Evolutionary conservation across 225 moss, liverwort and hornwort genomes (phyloP).

Genomic region (Rhytidiadelphus loreus): DNA sequence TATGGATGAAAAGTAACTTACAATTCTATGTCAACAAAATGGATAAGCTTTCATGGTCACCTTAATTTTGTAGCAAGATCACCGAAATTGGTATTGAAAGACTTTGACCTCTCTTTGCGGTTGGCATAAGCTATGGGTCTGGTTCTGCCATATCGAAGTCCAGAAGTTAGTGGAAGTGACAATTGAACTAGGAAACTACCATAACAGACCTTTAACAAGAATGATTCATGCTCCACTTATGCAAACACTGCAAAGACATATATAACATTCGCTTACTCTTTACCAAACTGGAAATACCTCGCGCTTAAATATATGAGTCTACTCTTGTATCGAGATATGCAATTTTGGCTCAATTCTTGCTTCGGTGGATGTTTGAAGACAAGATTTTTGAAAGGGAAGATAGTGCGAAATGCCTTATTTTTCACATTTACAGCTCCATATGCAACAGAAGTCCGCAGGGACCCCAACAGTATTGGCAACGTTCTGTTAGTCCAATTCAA

Average conservation of each 20-base stretch:
- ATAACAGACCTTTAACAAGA: neutral
- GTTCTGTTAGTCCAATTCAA: neutral
- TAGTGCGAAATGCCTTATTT: neutral
- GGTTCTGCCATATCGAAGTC: neutral
- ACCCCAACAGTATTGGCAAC: neutral
- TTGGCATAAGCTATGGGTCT: neutral
- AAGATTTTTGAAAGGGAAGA: neutral
- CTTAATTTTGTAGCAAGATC: neutral
- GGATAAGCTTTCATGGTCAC: neutral
- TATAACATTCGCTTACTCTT: neutral
- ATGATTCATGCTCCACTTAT: neutral
- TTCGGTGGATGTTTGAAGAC: neutral
- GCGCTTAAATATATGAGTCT: neutral
- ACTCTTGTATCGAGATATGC: neutral
- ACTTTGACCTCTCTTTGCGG: neutral
- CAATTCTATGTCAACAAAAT: too few species aligned
- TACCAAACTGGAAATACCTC: neutral
- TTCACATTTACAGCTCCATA: neutral
- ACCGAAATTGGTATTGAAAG: neutral
- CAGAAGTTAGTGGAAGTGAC: neutral
- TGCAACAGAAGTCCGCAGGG: neutral
- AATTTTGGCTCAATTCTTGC: neutral
- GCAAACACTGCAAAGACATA: neutral
- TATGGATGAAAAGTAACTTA: too few species aligned
- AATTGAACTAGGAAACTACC: neutral